A percentile compares a stretch with the other conserved stretches of the same genome.
Evolutionary conservation across 805 yeast species (phyloP).

Genomic region (Metschnikowia picachoensis): DNA sequence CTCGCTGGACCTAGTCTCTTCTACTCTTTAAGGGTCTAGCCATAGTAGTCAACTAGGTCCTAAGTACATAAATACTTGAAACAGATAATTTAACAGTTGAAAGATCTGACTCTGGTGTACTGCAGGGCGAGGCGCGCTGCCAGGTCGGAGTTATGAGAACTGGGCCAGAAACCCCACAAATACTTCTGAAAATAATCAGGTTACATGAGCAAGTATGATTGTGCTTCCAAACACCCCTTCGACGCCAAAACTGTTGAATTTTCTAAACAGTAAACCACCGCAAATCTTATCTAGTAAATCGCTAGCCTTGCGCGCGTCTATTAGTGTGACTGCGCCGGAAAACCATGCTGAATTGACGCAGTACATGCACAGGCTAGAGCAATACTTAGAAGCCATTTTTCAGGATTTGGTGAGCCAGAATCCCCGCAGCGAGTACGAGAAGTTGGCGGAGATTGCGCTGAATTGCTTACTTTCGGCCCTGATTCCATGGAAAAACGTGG

Average conservation of each 20-base stretch:
- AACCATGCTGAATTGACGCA: constrained; percentile 26
- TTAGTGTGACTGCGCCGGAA: constrained; percentile 9
- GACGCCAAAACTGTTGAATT: constrained; percentile 16
- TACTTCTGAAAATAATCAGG: no score
- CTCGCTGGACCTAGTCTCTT: no score
- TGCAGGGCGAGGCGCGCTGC: no score
- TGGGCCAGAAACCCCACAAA: no score
- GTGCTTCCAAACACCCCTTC: constrained; percentile 36
- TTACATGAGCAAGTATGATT: constrained; percentile 20
- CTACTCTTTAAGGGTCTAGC: no score
- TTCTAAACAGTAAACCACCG: background rate
- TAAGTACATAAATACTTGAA: no score
- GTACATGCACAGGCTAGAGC: constrained; percentile 31
- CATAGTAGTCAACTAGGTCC: no score
- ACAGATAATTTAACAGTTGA: no score
- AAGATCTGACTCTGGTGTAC: no score
- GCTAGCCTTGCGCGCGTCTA: constrained; percentile 18
- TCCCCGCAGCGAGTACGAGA: background rate
- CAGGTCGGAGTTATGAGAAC: no score
- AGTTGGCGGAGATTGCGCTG: background rate
- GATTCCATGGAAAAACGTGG: constrained; percentile 10
- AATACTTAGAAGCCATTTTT: constrained; percentile 29
- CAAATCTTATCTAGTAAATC: constrained; percentile 10
- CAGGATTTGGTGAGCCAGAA: constrained; percentile 6
- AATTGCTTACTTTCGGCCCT: background rate